A percentile compares a stretch with the other conserved stretches of the same genome.
Conservation (phyloP, 1,284 basidiomycete genomes). For the Moniliophthora roreri region DNA sequence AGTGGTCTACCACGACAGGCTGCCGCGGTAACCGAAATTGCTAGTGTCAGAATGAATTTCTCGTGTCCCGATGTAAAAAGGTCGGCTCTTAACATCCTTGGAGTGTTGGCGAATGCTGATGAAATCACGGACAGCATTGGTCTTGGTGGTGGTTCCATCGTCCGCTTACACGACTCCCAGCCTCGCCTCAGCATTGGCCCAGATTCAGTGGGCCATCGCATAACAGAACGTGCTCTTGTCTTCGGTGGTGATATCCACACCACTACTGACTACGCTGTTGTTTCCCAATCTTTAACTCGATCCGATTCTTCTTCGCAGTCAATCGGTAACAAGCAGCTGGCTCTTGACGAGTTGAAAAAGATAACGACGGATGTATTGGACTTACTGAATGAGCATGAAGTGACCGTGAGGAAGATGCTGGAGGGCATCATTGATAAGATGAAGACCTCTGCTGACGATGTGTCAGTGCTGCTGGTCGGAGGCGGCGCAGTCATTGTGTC, state of each 20-base stretch:
- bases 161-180: constrained; percentile 32
- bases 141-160: constrained; percentile 55
- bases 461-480: constrained; percentile 52
- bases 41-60: constrained; percentile 20
- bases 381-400: constrained; percentile 32
- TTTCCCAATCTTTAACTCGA: constrained; percentile 23
- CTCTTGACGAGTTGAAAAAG: constrained; percentile 1
- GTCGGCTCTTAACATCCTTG: constrained; percentile 16
- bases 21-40: constrained; percentile 21
- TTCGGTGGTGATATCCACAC: constrained; percentile 55
- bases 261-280: constrained; percentile 56
- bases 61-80: constrained; percentile 41
- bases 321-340: constrained; percentile 36
- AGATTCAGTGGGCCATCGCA: constrained; percentile 57
- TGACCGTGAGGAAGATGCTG: constrained; percentile 45
- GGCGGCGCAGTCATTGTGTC: constrained; percentile 49
- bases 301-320: constrained; percentile 21
- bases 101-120: background rate
- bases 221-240: constrained; percentile 45
- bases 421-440: constrained; percentile 49
- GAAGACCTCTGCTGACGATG: constrained; percentile 55
- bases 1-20: constrained; percentile 29
- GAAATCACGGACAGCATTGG: constrained; percentile 35
- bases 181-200: constrained; percentile 50
- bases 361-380: background rate